phyloP scores from a whole-genome alignment of 306 rosid genomes.

The Vicia villosa region DNA sequence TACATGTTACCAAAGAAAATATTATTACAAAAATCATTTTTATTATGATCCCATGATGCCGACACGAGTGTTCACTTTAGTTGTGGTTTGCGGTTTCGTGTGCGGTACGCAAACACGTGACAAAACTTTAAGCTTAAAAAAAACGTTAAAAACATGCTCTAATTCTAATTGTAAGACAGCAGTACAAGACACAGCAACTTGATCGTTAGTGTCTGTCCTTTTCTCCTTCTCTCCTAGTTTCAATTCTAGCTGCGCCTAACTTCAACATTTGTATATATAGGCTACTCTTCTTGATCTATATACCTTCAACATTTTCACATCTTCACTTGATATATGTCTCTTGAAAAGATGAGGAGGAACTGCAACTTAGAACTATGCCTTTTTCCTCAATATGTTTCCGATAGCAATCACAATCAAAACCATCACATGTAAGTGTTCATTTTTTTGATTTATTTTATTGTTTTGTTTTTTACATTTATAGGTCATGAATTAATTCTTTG shows the following conservation, averaged over 20 bases:
- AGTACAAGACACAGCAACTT: background rate
- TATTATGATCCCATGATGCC: background rate
- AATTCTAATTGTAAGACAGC: background rate
- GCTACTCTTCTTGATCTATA: background rate
- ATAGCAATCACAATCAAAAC: background rate
- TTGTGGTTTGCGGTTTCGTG: background rate
- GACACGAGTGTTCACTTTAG: background rate
- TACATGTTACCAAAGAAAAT: too few relatives aligned
- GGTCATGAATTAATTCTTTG: background rate
- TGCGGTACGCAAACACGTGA: background rate
- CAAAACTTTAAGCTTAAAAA: background rate
- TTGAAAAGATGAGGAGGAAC: slow-evolving; percentile 49
- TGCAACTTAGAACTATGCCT: slow-evolving; percentile 75
- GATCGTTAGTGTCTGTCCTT: background rate
- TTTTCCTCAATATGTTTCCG: slow-evolving; percentile 42
- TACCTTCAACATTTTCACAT: background rate
- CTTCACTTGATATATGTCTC: background rate
- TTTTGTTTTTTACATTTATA: background rate
- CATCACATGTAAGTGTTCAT: slow-evolving; percentile 35
- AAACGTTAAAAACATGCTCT: background rate
- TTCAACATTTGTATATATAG: background rate
- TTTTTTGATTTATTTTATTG: background rate
- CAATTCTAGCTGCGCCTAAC: background rate
- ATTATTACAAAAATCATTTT: too few relatives aligned
- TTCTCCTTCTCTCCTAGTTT: background rate